Conservation (phyloP, 1,284 basidiomycete genomes). For the Boletus austroedulis region DNA sequence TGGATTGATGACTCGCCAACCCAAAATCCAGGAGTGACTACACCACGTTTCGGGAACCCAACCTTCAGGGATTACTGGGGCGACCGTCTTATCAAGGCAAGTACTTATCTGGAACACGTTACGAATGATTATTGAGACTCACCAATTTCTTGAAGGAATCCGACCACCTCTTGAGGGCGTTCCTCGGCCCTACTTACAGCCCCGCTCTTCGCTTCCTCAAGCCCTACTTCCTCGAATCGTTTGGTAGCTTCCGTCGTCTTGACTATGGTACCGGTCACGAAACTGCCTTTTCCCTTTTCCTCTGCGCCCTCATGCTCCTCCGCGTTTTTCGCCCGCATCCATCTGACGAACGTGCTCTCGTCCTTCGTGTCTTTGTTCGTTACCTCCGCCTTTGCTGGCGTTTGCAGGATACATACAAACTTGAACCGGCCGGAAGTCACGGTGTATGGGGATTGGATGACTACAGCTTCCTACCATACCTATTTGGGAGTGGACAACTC, state of each 20-base stretch:
- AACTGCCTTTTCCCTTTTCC: slow-evolving; percentile 79
- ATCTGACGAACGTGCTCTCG: slow-evolving; percentile 59
- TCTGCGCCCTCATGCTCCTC: slow-evolving; percentile 65
- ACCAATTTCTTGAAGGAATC: slow-evolving; percentile 48
- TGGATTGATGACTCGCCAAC: slow-evolving; percentile 88
- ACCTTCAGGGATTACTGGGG: slow-evolving; percentile 87
- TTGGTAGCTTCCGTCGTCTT: slow-evolving; percentile 88
- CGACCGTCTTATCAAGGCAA: slow-evolving; percentile 71
- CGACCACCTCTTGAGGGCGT: slow-evolving; percentile 51
- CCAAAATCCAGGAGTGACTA: slow-evolving; percentile 48
- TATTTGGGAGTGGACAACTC: slow-evolving; percentile 90
- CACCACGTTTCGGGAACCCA: slow-evolving; percentile 93
- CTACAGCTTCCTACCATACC: slow-evolving; percentile 86
- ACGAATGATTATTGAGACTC: slow-evolving; percentile 3
- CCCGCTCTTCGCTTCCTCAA: slow-evolving; percentile 57
- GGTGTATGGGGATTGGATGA: slow-evolving; percentile 99
- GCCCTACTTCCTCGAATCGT: slow-evolving; percentile 80
- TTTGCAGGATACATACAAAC: slow-evolving; percentile 84
- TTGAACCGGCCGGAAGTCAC: slow-evolving; percentile 96
- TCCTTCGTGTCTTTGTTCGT: slow-evolving; percentile 64
- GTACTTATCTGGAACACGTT: slow-evolving; percentile 15
- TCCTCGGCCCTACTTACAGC: slow-evolving; percentile 49
- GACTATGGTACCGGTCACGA: slow-evolving; percentile 99
- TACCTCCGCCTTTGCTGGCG: slow-evolving; percentile 84
- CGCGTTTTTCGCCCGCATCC: slow-evolving; percentile 56